Evolutionary conservation across 257 asterid species (phyloP), one percentile per base, ranked within the genome.

Genomic region (Handroanthus guayacan): DNA sequence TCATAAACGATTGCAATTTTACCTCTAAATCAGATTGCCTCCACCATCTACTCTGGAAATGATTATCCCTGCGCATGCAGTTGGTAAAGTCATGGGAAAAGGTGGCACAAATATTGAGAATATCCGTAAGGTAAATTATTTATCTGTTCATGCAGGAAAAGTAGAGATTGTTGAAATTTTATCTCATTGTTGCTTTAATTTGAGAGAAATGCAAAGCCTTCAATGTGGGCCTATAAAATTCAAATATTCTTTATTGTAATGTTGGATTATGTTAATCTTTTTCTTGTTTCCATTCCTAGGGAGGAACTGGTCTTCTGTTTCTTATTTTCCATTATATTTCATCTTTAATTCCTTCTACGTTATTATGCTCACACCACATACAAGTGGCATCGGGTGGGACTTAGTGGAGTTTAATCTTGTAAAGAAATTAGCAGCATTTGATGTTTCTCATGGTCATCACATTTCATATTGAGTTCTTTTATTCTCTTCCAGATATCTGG

Each of bases 91-190:
- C 78, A 81, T 92, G 67, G 97, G 98, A 56, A 92, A 83, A 87
- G 91, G 97, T 67, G 97, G 99, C 75, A 81, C 90, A 57, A 94
- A 94, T 82, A 84, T 94, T 36, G 99, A 92, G n/a, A 94, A 92
- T 81, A 91, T 94, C 66, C 92, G 97, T 20, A 89, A 92, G 96
- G 99, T 92, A 82, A 79, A 77, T 73, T 62, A 12, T 80, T 43
- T 54, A 31, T 37, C 62, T 56, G 51, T 71, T 73, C 43, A 66
- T 67, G 55, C 45, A 5, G 66, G 69, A 45, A n/a, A 71, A 55
- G 10, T 1, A 69, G 25, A 11, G 50, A 45, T 4, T 9, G 13
- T 62, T 17, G 11, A 37, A 7, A 3, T 47, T 25, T 17, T 9
- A 4, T 67, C 7, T 37, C 9, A 1, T 11, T 20, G 51, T 55